A percentile compares a stretch with the other conserved stretches of the same genome.
phyloP scores from a whole-genome alignment of 495 filamentous ascomycete genomes.

The Aspergillus leporis region DNA sequence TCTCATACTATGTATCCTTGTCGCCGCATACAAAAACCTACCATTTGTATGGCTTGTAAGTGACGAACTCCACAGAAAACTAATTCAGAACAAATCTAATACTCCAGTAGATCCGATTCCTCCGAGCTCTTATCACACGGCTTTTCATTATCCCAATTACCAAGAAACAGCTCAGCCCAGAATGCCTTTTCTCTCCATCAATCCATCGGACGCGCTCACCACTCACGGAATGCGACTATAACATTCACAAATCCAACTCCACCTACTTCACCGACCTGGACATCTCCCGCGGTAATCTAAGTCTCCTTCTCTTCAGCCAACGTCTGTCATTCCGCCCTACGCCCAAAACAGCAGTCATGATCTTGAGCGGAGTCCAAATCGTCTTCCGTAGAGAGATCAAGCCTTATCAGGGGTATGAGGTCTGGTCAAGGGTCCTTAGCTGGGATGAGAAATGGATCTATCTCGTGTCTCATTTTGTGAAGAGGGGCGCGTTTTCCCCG shows the following conservation, averaged over 20 bases:
- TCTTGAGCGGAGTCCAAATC: constrained; percentile 66
- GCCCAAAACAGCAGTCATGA: constrained; percentile 51
- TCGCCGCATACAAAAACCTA: constrained; percentile 56
- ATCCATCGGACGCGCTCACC: constrained; percentile 42
- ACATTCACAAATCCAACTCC: constrained; percentile 80
- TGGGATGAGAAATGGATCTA: constrained; percentile 80
- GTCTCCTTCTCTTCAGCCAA: constrained; percentile 48
- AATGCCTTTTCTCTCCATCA: constrained; percentile 45
- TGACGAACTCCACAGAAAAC: background rate
- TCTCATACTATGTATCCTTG: background rate
- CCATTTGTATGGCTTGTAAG: constrained; percentile 74
- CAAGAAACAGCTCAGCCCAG: background rate
- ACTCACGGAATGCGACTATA: constrained; percentile 74
- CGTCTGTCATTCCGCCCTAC: constrained; percentile 34
- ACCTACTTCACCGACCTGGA: constrained; percentile 86
- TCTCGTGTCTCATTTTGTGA: constrained; percentile 62
- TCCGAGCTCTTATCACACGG: constrained; percentile 8
- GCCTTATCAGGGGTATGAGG: constrained; percentile 68
- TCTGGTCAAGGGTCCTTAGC: constrained; percentile 65
- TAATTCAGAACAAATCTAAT: background rate
- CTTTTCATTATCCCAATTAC: constrained; percentile 6
- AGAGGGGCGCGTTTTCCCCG: constrained; percentile 33
- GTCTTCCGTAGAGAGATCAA: constrained; percentile 69
- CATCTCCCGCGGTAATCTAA: constrained; percentile 64
- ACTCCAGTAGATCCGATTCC: constrained; percentile 5